Conservation (phyloP, 805 yeast species). For the Metschnikowia noctiluminum region DNA sequence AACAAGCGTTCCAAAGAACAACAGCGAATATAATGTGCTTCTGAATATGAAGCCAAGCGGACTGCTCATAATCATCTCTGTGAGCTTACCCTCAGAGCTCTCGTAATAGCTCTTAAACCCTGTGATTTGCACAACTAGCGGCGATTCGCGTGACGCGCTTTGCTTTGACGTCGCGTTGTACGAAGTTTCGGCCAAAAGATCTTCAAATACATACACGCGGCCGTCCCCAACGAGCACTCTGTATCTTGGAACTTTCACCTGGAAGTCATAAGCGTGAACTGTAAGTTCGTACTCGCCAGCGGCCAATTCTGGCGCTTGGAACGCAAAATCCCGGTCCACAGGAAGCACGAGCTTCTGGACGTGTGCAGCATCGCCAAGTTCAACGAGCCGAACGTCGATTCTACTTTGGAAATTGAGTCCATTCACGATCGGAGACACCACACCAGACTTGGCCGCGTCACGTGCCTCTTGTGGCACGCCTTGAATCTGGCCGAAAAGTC, state of each 20-base stretch:
- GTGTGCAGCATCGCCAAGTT: neutral
- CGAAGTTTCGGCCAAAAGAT: conserved; percentile 15
- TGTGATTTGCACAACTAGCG: conserved; percentile 22
- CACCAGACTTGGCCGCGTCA: conserved; percentile 8
- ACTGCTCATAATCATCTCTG: conserved; percentile 34
- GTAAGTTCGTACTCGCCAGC: conserved; percentile 34
- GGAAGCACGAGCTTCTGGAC: conserved; percentile 2
- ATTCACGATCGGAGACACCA: conserved; percentile 24
- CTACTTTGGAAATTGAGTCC: conserved; percentile 34
- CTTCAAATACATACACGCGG: conserved; percentile 23
- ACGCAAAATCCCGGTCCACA: conserved; percentile 26
- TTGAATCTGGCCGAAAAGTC: conserved; percentile 25
- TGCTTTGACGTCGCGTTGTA: conserved; percentile 21
- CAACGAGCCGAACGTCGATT: conserved; percentile 25
- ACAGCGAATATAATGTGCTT: conserved; percentile 32
- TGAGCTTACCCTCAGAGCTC: conserved; percentile 25
- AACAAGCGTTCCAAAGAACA: conserved; percentile 27
- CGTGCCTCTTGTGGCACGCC: conserved; percentile 26
- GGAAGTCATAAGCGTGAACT: conserved; percentile 36
- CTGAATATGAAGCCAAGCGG: conserved; percentile 42
- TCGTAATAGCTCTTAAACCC: conserved; percentile 35
- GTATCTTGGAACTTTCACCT: conserved; percentile 24
- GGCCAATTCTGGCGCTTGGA: conserved; percentile 21
- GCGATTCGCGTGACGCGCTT: conserved; percentile 13
- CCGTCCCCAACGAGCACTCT: conserved; percentile 24